phyloP scores from a whole-genome alignment of 371 early-diverging fungal species.

The Haplosporangium sp. region DNA sequence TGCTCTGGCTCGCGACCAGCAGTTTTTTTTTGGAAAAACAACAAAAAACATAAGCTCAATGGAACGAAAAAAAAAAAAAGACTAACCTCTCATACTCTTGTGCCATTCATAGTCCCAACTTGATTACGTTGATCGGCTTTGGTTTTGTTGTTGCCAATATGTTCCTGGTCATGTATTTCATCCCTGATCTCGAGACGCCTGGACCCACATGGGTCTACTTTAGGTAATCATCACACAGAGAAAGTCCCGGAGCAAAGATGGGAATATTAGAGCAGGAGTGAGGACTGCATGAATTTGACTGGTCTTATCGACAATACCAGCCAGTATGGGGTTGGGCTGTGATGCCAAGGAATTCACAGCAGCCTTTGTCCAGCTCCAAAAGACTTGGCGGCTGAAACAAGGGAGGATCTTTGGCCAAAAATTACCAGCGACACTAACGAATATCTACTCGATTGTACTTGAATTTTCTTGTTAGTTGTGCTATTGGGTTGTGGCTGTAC shows the following conservation, averaged over 20 bases:
- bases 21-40: neutral
- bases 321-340: too few relatives aligned
- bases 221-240: slow-evolving; percentile 52
- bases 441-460: too few relatives aligned
- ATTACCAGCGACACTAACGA: too few relatives aligned
- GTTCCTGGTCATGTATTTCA: slow-evolving; percentile 66
- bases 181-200: slow-evolving; percentile 81
- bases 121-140: slow-evolving; percentile 96
- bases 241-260: neutral
- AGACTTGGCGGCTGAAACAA: too few relatives aligned
- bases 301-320: too few relatives aligned
- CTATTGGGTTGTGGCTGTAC: slow-evolving; percentile 92
- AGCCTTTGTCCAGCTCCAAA: slow-evolving; percentile 3
- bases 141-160: slow-evolving; percentile 87
- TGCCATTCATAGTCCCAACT: slow-evolving; percentile 83
- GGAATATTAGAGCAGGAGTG: too few relatives aligned
- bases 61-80: neutral
- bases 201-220: slow-evolving; percentile 91
- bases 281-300: too few relatives aligned
- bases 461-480: slow-evolving; percentile 73
- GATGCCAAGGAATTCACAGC: neutral
- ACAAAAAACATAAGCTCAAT: slow-evolving; percentile 5
- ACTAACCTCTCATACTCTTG: too few relatives aligned
- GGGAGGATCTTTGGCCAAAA: too few relatives aligned
- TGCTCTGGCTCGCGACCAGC: slow-evolving; percentile 24